phyloP scores from a whole-genome alignment of 371 early-diverging fungal genomes.

The Apophysomyces elegans region DNA sequence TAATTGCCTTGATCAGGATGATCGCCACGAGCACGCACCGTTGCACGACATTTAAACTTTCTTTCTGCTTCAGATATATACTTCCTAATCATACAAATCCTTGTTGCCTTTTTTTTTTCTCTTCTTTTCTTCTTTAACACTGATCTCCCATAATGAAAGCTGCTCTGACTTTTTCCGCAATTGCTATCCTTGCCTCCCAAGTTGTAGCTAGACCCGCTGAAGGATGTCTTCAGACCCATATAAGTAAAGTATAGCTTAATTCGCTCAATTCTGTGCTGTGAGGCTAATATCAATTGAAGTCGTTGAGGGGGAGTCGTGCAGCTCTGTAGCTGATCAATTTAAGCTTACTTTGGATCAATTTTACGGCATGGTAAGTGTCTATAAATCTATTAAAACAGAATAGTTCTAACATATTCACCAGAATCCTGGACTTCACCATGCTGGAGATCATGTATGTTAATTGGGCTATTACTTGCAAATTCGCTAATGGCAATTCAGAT shows the following conservation, averaged over 20 bases:
- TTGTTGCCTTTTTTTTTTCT: background rate
- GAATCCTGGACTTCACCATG: constrained; percentile 29
- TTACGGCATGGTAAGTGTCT: constrained; percentile 12
- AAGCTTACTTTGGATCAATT: constrained; percentile 15
- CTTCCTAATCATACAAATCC: background rate
- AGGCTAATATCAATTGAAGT: background rate
- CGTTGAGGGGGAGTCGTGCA: constrained; percentile 20
- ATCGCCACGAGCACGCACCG: constrained; percentile 3
- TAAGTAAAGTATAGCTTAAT: constrained; percentile 16
- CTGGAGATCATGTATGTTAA: constrained; percentile 18
- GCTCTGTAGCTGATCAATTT: constrained; percentile 22
- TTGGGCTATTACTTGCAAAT: background rate
- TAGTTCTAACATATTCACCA: background rate
- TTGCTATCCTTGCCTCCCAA: constrained; percentile 16
- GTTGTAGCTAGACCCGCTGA: constrained; percentile 3
- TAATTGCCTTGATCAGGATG: constrained; percentile 5
- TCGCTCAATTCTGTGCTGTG: constrained; percentile 6
- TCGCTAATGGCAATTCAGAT: background rate
- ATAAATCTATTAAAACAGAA: background rate
- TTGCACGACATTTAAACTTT: constrained; percentile 8
- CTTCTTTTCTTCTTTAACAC: background rate
- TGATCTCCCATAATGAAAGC: background rate
- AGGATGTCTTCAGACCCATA: constrained; percentile 10
- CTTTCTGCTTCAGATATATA: background rate
- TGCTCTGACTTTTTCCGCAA: background rate